phyloP scores from a whole-genome alignment of 305 asterid species.

The Rubia peregrina region DNA sequence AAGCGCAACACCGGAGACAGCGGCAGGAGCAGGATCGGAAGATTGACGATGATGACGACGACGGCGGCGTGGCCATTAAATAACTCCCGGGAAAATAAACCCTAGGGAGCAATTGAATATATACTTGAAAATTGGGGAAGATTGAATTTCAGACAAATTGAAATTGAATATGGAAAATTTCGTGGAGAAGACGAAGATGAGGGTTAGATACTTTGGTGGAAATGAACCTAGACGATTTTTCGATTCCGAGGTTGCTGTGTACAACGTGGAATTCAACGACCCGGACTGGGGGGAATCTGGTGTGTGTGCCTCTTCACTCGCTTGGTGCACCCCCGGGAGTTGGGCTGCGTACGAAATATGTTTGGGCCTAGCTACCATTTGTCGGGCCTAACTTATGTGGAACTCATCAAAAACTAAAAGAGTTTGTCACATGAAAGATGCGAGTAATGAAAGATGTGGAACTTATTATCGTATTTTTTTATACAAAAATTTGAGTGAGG shows the following conservation, averaged over 20 bases:
- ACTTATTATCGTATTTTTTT: too few relatives aligned
- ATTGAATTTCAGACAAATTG: neutral
- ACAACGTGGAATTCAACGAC: neutral
- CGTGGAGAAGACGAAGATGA: slow-evolving; percentile 30
- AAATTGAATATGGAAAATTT: neutral
- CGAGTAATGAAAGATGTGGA: too few relatives aligned
- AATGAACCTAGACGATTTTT: slow-evolving; percentile 37
- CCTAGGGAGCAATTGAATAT: neutral
- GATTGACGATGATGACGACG: slow-evolving; percentile 3
- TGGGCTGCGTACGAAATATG: neutral
- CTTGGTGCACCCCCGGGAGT: neutral
- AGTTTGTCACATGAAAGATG: too few relatives aligned
- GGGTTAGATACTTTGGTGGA: slow-evolving; percentile 25
- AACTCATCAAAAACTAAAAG: too few relatives aligned
- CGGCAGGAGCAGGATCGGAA: slow-evolving; percentile 18
- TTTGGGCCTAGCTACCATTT: neutral
- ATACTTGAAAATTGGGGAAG: neutral
- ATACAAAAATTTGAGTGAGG: too few relatives aligned
- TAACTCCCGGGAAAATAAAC: neutral
- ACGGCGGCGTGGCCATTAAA: slow-evolving; percentile 12
- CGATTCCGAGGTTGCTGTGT: neutral
- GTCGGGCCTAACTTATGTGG: neutral
- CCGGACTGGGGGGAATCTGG: slow-evolving; percentile 4
- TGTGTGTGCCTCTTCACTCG: neutral
- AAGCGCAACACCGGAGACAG: slow-evolving; percentile 17